A percentile compares a stretch with the other conserved stretches of the same genome.
Evolutionary conservation across 352 stramenopile species (phyloP).

Genomic region (Thalassiosira exigua): DNA sequence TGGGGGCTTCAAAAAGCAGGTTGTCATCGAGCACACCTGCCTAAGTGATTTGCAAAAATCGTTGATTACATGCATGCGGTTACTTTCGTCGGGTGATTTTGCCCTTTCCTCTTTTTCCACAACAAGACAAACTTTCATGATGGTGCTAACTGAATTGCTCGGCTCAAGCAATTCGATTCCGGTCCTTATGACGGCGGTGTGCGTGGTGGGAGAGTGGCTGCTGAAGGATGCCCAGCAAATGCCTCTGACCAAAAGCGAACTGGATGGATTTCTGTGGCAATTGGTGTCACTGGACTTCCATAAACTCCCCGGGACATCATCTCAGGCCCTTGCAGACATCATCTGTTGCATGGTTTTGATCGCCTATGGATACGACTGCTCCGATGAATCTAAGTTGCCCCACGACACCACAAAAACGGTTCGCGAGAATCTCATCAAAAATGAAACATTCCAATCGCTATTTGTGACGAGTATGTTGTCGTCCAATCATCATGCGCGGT

Average conservation of each 20-base stretch:
- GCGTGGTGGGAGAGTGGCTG: conserved; percentile 75
- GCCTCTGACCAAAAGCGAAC: conserved; percentile 78
- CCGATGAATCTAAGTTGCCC: conserved; percentile 23
- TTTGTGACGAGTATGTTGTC: conserved; percentile 47
- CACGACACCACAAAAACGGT: conserved; percentile 24
- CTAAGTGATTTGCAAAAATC: conserved; percentile 28
- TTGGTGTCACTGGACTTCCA: conserved; percentile 76
- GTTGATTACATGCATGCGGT: conserved; percentile 53
- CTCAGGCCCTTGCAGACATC: conserved; percentile 75
- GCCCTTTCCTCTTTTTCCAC: conserved; percentile 67
- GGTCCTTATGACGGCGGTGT: conserved; percentile 73
- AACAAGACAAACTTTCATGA: conserved; percentile 68
- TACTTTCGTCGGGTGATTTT: conserved; percentile 66
- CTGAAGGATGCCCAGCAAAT: conserved; percentile 31
- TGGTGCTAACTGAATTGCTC: conserved; percentile 70
- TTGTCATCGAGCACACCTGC: conserved; percentile 32
- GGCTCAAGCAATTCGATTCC: conserved; percentile 74
- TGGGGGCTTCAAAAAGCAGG: conserved; percentile 35
- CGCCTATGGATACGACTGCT: conserved; percentile 39
- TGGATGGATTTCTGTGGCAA: conserved; percentile 70
- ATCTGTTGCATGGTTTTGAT: conserved; percentile 69
- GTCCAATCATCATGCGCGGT: conserved; percentile 49
- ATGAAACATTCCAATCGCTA: conserved; percentile 48
- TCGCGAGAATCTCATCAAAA: conserved; percentile 2
- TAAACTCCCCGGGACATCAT: conserved; percentile 65